These are phyloP conservation scores for Diplocarpon rosae DNA, from an alignment of 2,329 filamentous ascomycete species.

Conservation along the genomic window DNA sequence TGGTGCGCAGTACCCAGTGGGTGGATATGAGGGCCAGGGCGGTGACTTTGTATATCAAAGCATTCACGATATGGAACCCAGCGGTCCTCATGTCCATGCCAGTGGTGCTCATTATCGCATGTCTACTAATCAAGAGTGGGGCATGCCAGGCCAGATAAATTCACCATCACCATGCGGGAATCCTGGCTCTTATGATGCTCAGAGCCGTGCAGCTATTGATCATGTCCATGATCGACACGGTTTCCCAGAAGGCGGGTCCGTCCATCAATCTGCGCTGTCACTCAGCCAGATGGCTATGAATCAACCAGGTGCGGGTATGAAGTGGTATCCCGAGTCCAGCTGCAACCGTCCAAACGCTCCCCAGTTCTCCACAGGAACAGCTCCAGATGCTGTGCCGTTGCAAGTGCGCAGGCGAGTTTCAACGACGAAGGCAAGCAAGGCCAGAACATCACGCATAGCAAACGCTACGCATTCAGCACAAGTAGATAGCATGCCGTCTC, in stretches of 20 bases:
- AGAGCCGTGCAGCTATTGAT: not conserved
- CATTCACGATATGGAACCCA: too few relatives aligned
- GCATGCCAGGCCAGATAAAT: too few relatives aligned
- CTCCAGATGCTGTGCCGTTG: not conserved
- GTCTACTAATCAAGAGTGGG: too few relatives aligned
- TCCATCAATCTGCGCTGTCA: conserved; percentile 3
- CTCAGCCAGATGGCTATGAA: conserved; percentile 7
- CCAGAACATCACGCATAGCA: too few relatives aligned
- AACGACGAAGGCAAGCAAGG: too few relatives aligned
- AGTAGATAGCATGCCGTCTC: too few relatives aligned
- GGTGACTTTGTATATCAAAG: too few relatives aligned
- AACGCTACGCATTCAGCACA: too few relatives aligned
- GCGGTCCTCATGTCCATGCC: too few relatives aligned
- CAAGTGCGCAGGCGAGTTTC: too few relatives aligned
- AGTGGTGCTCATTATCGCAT: too few relatives aligned
- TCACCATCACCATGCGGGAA: too few relatives aligned
- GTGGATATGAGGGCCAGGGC: not conserved
- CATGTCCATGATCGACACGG: conserved; percentile 8
- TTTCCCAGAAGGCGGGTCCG: conserved; percentile 7
- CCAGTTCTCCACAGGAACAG: conserved; percentile 1
- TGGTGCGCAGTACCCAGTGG: not conserved
- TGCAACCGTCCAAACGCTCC: not conserved
- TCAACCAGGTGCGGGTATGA: conserved; percentile 16
- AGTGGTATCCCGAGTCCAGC: conserved; percentile 12
- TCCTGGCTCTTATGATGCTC: not conserved